Conservation (phyloP, 768 basidiomycete species). For the Lyophyllum semitale region DNA sequence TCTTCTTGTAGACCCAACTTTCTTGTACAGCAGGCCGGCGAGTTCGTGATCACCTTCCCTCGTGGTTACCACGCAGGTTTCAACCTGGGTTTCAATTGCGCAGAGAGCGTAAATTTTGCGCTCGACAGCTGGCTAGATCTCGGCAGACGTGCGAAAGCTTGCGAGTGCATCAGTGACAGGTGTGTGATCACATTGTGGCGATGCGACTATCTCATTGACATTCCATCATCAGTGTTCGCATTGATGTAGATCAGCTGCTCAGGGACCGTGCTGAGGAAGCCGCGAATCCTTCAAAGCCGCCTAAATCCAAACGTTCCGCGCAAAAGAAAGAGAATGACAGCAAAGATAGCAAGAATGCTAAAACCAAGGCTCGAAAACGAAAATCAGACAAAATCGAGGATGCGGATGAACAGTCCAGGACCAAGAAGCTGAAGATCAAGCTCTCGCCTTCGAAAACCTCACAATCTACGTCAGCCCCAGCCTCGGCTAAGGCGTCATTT, state of each 20-base stretch:
- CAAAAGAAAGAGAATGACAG: constrained; percentile 26
- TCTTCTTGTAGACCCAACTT: constrained; percentile 81
- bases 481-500: constrained; percentile 9
- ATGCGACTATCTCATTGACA: not conserved
- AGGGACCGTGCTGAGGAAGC: constrained; percentile 60
- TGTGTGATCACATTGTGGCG: constrained; percentile 24
- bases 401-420: constrained; percentile 34
- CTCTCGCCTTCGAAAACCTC: constrained; percentile 29
- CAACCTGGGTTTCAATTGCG: constrained; percentile 95
- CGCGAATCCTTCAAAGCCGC: constrained; percentile 14
- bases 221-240: constrained; percentile 70
- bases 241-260: constrained; percentile 89
- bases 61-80: constrained; percentile 96
- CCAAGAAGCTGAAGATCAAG: constrained; percentile 52
- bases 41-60: constrained; percentile 95
- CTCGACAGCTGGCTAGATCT: constrained; percentile 92
- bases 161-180: constrained; percentile 78
- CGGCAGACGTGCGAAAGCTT: constrained; percentile 77
- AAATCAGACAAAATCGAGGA: constrained; percentile 44
- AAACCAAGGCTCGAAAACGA: constrained; percentile 46
- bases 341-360: constrained; percentile 23
- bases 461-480: constrained; percentile 17
- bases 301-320: constrained; percentile 20
- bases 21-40: constrained; percentile 90
- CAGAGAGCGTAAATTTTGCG: constrained; percentile 97